A percentile compares a stretch with the other conserved stretches of the same genome.
These are phyloP conservation scores for Amanita rimosa DNA, from an alignment of 768 basidiomycete species.

Conservation along the genomic window DNA sequence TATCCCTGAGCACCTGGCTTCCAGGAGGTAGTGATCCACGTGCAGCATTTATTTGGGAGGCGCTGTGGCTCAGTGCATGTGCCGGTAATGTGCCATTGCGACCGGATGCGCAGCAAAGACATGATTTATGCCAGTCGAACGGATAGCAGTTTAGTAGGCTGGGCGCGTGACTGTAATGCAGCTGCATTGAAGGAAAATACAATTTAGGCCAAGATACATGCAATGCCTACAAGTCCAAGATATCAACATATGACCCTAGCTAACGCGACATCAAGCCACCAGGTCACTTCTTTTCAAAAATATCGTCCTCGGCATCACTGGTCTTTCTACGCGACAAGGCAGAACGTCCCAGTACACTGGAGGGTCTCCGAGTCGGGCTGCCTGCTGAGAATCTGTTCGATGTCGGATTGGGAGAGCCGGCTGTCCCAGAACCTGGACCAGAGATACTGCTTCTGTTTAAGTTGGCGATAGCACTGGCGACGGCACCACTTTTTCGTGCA, in stretches of 20 bases:
- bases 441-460: conserved; percentile 39
- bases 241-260: not conserved
- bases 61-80: not conserved
- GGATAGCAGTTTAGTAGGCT: too few relatives aligned
- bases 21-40: not conserved
- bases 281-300: conserved; percentile 30
- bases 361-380: conserved; percentile 25
- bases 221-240: not conserved
- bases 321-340: conserved; percentile 67
- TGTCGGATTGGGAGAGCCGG: conserved; percentile 23
- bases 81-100: too few relatives aligned
- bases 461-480: conserved; percentile 45
- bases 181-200: too few relatives aligned
- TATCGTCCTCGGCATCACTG: conserved; percentile 73
- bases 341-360: conserved; percentile 37
- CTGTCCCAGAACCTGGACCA: conserved; percentile 22
- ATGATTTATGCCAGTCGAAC: too few relatives aligned
- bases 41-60: not conserved
- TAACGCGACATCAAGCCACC: conserved; percentile 3
- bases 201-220: too few relatives aligned
- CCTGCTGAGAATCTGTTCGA: conserved; percentile 33
- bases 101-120: too few relatives aligned
- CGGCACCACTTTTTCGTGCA: conserved; percentile 26
- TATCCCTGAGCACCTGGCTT: conserved; percentile 6
- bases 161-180: too few relatives aligned